Conservation (phyloP, 345 rosid species). For the Eucalyptus erythrocorys region DNA sequence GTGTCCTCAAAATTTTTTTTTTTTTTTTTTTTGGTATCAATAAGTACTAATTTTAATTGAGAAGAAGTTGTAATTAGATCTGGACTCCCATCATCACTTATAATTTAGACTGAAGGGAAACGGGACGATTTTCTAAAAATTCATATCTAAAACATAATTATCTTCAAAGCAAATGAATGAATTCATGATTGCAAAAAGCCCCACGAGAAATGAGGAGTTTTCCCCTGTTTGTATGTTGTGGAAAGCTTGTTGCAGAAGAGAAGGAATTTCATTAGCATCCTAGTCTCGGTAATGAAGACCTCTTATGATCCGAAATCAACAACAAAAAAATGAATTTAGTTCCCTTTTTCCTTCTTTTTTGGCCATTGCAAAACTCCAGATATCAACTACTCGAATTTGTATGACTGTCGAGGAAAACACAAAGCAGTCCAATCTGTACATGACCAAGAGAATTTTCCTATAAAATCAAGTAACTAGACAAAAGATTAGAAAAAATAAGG, state of each 20-base stretch:
- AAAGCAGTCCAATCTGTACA: not conserved
- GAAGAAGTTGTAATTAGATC: not conserved
- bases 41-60: not conserved
- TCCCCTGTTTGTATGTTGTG: not conserved
- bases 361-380: not conserved
- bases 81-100: not conserved
- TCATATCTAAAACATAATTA: not conserved
- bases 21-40: too few species aligned
- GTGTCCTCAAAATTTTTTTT: not conserved
- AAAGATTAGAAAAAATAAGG: not conserved
- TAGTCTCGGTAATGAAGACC: not conserved
- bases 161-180: not conserved
- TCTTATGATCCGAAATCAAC: not conserved
- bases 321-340: not conserved
- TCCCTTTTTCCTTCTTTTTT: not conserved
- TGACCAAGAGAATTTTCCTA: not conserved
- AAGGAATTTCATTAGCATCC: not conserved
- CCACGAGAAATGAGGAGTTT: not conserved
- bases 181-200: not conserved
- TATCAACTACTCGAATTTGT: not conserved
- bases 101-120: not conserved
- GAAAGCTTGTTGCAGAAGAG: not conserved
- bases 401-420: not conserved
- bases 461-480: not conserved
- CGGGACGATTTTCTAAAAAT: not conserved